Conservation (phyloP, 495 filamentous ascomycete species). For the Penicillium lagena region DNA sequence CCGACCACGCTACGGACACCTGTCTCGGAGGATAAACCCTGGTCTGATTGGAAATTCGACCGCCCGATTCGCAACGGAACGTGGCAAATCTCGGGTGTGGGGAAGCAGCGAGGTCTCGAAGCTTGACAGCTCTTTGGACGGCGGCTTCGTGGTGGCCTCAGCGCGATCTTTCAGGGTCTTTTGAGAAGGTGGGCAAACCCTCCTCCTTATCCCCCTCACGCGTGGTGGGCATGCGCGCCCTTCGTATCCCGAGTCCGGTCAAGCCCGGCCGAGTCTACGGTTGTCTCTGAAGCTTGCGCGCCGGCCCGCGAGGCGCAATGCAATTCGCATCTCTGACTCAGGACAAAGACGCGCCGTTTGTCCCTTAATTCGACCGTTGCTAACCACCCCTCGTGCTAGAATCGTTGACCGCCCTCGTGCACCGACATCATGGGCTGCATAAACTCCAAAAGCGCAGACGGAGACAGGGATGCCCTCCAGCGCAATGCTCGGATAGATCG, state of each 20-base stretch:
- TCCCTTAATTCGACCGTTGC: neutral
- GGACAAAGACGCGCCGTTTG: neutral
- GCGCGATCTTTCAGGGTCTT: neutral
- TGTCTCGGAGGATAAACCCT: constrained; percentile 19
- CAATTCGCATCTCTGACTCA: constrained; percentile 28
- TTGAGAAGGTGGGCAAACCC: constrained; percentile 3
- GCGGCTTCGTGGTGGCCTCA: no score
- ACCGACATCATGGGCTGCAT: constrained; percentile 37
- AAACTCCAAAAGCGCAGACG: constrained; percentile 33
- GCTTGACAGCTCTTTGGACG: constrained; percentile 4
- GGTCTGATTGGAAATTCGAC: constrained; percentile 20
- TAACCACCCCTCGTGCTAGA: constrained; percentile 5
- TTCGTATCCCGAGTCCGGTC: neutral
- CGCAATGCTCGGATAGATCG: constrained; percentile 64
- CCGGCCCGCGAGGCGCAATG: constrained; percentile 1
- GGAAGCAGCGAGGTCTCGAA: constrained; percentile 12
- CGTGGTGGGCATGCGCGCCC: neutral
- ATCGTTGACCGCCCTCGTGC: neutral
- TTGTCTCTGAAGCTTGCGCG: constrained; percentile 8
- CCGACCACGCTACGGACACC: constrained; percentile 3
- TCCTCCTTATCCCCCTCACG: neutral
- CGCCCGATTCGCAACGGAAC: constrained; percentile 17
- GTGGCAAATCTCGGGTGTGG: constrained; percentile 15
- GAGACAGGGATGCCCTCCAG: constrained; percentile 35
- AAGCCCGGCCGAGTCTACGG: neutral